Percentiles rank a stretch among this genome's conserved stretches.
phyloP scores from a whole-genome alignment of 331 rosid species.

The Malus hybrid region DNA sequence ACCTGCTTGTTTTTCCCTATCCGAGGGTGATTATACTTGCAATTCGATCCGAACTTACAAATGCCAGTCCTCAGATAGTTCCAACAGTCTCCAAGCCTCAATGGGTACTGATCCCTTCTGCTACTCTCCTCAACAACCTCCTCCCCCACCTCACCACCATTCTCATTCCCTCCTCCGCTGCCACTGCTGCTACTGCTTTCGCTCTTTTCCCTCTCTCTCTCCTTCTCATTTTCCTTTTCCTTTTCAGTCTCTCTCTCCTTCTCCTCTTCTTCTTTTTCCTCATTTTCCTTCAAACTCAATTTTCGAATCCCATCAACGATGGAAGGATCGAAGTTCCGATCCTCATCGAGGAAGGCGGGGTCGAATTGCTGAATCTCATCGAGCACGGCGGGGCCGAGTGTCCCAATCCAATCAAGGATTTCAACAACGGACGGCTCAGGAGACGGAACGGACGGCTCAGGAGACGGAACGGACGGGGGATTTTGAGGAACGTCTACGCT shows the following conservation, averaged over 20 bases:
- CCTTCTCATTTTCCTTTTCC: background rate
- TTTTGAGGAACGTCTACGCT: conserved; percentile 1
- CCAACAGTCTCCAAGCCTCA: conserved; percentile 79
- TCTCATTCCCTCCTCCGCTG: conserved; percentile 27
- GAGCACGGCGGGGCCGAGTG: background rate
- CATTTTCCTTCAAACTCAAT: background rate
- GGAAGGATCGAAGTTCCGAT: conserved; percentile 9
- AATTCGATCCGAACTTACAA: conserved; percentile 65
- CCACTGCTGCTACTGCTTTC: background rate
- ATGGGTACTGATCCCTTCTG: conserved; percentile 40
- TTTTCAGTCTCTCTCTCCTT: background rate
- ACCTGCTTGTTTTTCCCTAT: conserved; percentile 54
- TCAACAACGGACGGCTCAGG: too few relatives aligned
- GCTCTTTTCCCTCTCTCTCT: background rate
- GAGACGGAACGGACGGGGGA: background rate
- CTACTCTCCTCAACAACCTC: conserved; percentile 17
- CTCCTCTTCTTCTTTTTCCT: background rate
- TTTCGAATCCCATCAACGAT: conserved; percentile 2
- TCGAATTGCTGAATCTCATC: background rate
- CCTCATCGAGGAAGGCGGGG: background rate
- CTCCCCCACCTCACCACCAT: conserved; percentile 26
- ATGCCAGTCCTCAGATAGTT: conserved; percentile 59
- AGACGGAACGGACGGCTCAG: too few relatives aligned
- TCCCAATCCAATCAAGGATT: conserved; percentile 7
- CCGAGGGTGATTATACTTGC: conserved; percentile 87